phyloP scores from a whole-genome alignment of 768 basidiomycete genomes.

The Podaxis sp. region DNA sequence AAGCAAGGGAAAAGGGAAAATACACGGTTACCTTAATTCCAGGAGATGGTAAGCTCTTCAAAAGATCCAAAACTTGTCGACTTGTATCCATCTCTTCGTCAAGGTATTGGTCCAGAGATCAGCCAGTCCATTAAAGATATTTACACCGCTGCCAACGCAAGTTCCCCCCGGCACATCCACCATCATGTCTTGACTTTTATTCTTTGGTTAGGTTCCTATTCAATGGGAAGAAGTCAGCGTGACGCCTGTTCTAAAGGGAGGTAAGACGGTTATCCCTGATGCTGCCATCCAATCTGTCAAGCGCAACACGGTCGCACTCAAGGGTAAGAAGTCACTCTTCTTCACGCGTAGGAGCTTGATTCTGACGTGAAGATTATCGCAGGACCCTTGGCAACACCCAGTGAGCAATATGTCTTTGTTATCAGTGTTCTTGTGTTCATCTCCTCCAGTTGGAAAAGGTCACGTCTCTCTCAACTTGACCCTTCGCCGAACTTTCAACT shows the following conservation, averaged over 20 bases:
- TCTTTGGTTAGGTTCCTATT: slow-evolving; percentile 78
- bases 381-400: slow-evolving; percentile 97
- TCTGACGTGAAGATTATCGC: slow-evolving; percentile 7
- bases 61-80: neutral
- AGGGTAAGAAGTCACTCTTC: slow-evolving; percentile 54
- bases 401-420: slow-evolving; percentile 45
- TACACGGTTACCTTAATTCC: slow-evolving; percentile 96
- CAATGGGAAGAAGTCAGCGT: slow-evolving; percentile 99
- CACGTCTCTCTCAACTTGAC: slow-evolving; percentile 98
- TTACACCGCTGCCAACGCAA: slow-evolving; percentile 82
- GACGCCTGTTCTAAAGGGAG: slow-evolving; percentile 87
- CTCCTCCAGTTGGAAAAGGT: slow-evolving; percentile 85
- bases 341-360: neutral
- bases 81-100: neutral
- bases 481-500: slow-evolving; percentile 93
- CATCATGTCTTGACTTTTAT: slow-evolving; percentile 7
- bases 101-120: slow-evolving; percentile 99
- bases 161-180: slow-evolving; percentile 14
- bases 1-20: slow-evolving; percentile 65
- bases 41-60: slow-evolving; percentile 73
- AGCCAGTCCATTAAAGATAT: slow-evolving; percentile 94
- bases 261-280: slow-evolving; percentile 97
- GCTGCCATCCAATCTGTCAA: slow-evolving; percentile 86
- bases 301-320: slow-evolving; percentile 96
- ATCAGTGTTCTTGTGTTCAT: slow-evolving; percentile 9